Evolutionary conservation across 495 filamentous ascomycete species (phyloP).

Genomic region (Hypomontagnella monticulosa): DNA sequence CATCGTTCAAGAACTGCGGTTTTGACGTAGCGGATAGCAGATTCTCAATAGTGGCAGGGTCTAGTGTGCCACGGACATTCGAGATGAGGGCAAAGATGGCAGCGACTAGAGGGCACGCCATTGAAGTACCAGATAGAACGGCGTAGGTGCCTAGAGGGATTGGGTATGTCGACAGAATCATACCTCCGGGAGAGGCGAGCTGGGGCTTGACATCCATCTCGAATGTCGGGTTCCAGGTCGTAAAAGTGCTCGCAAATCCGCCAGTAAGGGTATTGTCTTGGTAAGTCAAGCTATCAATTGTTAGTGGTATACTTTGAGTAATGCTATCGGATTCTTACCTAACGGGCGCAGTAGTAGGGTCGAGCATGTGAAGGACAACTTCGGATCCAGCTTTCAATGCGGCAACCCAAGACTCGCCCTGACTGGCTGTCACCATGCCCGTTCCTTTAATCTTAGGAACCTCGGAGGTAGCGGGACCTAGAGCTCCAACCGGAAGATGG

Average conservation of each 20-base stretch:
- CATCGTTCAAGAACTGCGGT: conserved; percentile 59
- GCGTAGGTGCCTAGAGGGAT: conserved; percentile 61
- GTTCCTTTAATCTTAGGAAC: conserved; percentile 47
- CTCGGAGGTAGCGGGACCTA: conserved; percentile 36
- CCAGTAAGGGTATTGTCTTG: conserved; percentile 49
- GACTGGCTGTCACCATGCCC: conserved; percentile 55
- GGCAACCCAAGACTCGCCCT: conserved; percentile 57
- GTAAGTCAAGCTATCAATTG: conserved; percentile 31
- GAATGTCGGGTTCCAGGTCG: conserved; percentile 65
- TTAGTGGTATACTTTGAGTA: conserved; percentile 33
- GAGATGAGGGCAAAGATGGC: conserved; percentile 64
- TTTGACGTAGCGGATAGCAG: conserved; percentile 57
- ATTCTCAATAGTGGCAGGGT: conserved; percentile 58
- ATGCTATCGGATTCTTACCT: conserved; percentile 36
- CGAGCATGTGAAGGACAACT: conserved; percentile 54
- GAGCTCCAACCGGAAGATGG: conserved; percentile 50
- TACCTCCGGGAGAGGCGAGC: conserved; percentile 62
- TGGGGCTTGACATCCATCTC: conserved; percentile 65
- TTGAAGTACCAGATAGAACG: conserved; percentile 67
- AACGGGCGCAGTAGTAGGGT: conserved; percentile 51
- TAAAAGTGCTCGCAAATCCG: conserved; percentile 61
- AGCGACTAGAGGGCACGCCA: conserved; percentile 67
- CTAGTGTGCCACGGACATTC: conserved; percentile 58
- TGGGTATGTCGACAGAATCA: conserved; percentile 67
- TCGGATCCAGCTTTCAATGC: conserved; percentile 48